A percentile compares a stretch with the other conserved stretches of the same genome.
Evolutionary conservation across 2,329 filamentous ascomycete genomes (phyloP).

Genomic region (Aspergillus sp.): DNA sequence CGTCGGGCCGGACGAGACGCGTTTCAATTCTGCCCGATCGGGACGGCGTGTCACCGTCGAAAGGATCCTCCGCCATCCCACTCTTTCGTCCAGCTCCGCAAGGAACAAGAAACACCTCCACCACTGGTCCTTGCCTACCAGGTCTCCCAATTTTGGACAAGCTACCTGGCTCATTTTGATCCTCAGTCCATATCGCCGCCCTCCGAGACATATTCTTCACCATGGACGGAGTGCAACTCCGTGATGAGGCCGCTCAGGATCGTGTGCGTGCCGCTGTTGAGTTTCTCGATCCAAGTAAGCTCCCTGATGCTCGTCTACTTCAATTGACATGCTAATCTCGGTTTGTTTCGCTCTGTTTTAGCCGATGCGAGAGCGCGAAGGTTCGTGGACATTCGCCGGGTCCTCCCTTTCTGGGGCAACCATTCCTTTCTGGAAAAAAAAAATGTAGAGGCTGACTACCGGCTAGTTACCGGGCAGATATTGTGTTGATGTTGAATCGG

Average conservation of each 20-base stretch:
- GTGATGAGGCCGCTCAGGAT: conserved; percentile 80
- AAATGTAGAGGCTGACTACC: conserved; percentile 14
- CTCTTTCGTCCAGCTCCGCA: conserved; percentile 11
- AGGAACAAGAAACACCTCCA: background rate
- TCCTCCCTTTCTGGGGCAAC: background rate
- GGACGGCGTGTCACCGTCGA: conserved; percentile 23
- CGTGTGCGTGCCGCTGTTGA: conserved; percentile 85
- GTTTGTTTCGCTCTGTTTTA: conserved; percentile 28
- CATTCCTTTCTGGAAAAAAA: background rate
- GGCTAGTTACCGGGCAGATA: conserved; percentile 83
- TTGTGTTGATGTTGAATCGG: conserved; percentile 71
- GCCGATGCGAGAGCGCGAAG: conserved; percentile 58
- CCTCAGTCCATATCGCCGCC: background rate
- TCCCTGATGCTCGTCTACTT: background rate
- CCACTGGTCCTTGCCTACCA: background rate
- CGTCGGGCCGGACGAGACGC: conserved; percentile 19
- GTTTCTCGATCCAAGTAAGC: conserved; percentile 87
- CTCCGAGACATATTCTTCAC: conserved; percentile 17
- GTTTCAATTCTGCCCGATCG: conserved; percentile 36
- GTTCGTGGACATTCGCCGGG: conserved; percentile 32
- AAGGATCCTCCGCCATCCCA: conserved; percentile 25
- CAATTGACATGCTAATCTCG: conserved; percentile 6
- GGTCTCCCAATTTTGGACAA: background rate
- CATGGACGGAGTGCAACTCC: conserved; percentile 74
- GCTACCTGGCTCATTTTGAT: background rate